Evolutionary conservation across 805 yeast genomes (phyloP), one percentile per base, ranked within the genome.

Genomic region (Cephaloascus albidus): DNA sequence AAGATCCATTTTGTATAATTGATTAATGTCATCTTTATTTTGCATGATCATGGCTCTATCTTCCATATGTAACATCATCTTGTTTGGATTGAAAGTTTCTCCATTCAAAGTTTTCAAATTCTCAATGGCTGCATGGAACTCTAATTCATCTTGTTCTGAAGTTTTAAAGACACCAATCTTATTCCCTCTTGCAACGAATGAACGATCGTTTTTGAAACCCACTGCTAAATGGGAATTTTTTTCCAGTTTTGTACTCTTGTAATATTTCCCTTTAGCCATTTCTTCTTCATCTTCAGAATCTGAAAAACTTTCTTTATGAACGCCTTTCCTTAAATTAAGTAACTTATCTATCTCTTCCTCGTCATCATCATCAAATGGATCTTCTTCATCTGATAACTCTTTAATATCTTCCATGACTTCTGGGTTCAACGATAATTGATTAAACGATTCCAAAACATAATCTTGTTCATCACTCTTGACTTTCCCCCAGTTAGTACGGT

Each of bases 181-280:
- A 54, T 85, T 65, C 14, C 88, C 95, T 47, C 94, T 76, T 0
- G 83, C 79, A 23, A 88, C 89, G 54, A 74, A 88, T 1, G 95
- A 73, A 28, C 93, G 68, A 50, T 85, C 81, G 47, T 79, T 79
- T 40, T 71, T 72, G 44, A 62, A 74, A 1, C 95, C 89, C 6
- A 86, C 79, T 1, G 84, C 79, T 51, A 88, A 65, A 18, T 76
- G 78, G 38, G 76, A 70, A 54, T 87, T 87, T 37, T 64, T 63
- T 14, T 69, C 72, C 37, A 23, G 30, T 17, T 36, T 30, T 20
- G 40, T 45, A 50, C 31, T 43, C 16, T 45, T 45, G 20, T 60
- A 49, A 14, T 51, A 50, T 20, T 47, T 46, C 12, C 54, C 54
- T 28, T 63, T 67, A 10, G 58, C 65, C 36, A 62, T 63, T 38